Conservation (phyloP, 2,329 filamentous ascomycete genomes). For the Fusarium buxicola region DNA sequence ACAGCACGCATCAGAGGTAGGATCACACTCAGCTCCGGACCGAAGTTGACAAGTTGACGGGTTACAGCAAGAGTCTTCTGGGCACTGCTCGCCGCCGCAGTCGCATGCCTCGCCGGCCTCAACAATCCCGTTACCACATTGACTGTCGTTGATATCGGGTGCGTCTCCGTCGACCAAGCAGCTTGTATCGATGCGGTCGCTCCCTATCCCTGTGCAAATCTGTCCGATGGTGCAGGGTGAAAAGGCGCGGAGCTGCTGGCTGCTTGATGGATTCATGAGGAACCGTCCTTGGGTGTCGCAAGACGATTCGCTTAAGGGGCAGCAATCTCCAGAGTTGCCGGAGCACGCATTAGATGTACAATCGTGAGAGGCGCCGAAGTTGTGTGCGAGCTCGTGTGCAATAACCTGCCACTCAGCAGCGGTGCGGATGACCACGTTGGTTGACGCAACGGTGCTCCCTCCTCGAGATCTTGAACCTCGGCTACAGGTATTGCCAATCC, state of each 20-base stretch:
- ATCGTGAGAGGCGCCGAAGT: slow-evolving; percentile 36
- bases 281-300: slow-evolving; percentile 79
- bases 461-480: slow-evolving; percentile 56
- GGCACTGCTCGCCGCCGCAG: slow-evolving; percentile 19
- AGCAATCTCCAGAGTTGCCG: slow-evolving; percentile 60
- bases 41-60: slow-evolving; percentile 26
- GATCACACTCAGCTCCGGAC: slow-evolving; percentile 18
- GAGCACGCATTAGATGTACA: slow-evolving; percentile 26
- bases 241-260: slow-evolving; percentile 75
- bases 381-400: slow-evolving; percentile 86
- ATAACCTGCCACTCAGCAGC: slow-evolving; percentile 88
- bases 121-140: slow-evolving; percentile 78
- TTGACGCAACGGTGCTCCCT: slow-evolving; percentile 84
- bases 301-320: slow-evolving; percentile 71
- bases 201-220: slow-evolving; percentile 82
- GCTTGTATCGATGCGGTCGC: slow-evolving; percentile 75
- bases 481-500: slow-evolving; percentile 84
- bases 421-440: slow-evolving; percentile 80
- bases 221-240: slow-evolving; percentile 87
- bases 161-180: slow-evolving; percentile 84
- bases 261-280: slow-evolving; percentile 91
- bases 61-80: slow-evolving; percentile 19
- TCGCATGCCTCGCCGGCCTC: slow-evolving; percentile 30
- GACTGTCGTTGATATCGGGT: slow-evolving; percentile 77
- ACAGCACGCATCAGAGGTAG: slow-evolving; percentile 16